Evolutionary conservation across 1,139 yeast genomes (phyloP).

Genomic region (Debaryomycetaceae sp.): DNA sequence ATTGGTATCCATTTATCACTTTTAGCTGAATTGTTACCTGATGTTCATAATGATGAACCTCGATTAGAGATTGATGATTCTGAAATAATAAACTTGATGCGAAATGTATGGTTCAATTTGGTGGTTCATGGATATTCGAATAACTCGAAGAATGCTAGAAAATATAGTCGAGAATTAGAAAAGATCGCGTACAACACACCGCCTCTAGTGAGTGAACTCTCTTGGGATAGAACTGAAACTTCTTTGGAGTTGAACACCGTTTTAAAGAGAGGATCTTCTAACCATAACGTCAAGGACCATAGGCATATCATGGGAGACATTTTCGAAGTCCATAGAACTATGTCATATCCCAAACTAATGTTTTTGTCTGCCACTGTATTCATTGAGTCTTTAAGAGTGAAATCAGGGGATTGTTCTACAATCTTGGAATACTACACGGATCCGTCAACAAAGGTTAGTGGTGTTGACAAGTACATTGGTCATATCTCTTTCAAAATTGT

Average conservation of each 20-base stretch:
- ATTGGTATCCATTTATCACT: slow-evolving; percentile 70
- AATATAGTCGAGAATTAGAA: slow-evolving; percentile 47
- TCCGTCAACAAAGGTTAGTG: slow-evolving; percentile 72
- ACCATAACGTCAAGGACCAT: slow-evolving; percentile 76
- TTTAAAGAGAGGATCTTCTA: slow-evolving; percentile 84
- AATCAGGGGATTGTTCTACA: slow-evolving; percentile 77
- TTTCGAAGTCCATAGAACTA: slow-evolving; percentile 49
- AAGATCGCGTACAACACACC: slow-evolving; percentile 87
- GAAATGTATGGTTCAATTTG: slow-evolving; percentile 93
- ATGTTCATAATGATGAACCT: slow-evolving; percentile 36
- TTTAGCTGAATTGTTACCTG: slow-evolving; percentile 71
- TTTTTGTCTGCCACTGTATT: slow-evolving; percentile 81
- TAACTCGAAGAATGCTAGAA: slow-evolving; percentile 52
- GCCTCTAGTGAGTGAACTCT: slow-evolving; percentile 83
- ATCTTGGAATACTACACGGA: slow-evolving; percentile 78
- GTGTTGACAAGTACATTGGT: slow-evolving; percentile 68
- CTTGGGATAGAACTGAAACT: slow-evolving; percentile 86
- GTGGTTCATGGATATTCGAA: slow-evolving; percentile 84
- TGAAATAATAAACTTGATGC: slow-evolving; percentile 55
- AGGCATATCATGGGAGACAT: slow-evolving; percentile 53
- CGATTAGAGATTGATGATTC: slow-evolving; percentile 41
- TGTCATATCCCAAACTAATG: slow-evolving; percentile 81
- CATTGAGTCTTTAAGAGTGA: slow-evolving; percentile 75
- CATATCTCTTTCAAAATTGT: slow-evolving; percentile 61
- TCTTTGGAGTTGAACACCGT: slow-evolving; percentile 90